Percentiles rank a stretch among this genome's conserved stretches.
phyloP scores from a whole-genome alignment of 1,284 basidiomycete genomes.

The Malassezia obtusa region DNA sequence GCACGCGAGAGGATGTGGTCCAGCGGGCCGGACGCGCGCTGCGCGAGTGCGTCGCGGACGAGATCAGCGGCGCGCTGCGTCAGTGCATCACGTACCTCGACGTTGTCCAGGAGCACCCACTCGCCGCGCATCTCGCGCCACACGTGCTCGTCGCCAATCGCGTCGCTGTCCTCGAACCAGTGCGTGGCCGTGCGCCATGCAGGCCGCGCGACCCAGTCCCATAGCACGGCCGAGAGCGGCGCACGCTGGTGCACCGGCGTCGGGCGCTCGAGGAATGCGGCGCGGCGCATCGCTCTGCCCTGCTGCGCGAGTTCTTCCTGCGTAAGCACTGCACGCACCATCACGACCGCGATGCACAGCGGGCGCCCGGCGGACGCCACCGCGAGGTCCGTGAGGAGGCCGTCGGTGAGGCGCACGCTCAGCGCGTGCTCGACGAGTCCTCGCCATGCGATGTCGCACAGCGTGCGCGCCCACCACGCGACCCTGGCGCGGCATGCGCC shows the following conservation, averaged over 20 bases:
- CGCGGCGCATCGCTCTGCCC: neutral
- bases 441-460: constrained; percentile 56
- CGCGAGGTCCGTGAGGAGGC: constrained; percentile 21
- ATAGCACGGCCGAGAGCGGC: neutral
- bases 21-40: neutral
- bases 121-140: constrained; percentile 62
- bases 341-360: constrained; percentile 65
- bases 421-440: constrained; percentile 50
- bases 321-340: constrained; percentile 53
- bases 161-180: constrained; percentile 18
- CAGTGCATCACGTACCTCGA: constrained; percentile 51
- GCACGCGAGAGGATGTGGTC: constrained; percentile 5
- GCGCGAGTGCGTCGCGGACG: neutral
- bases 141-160: constrained; percentile 57
- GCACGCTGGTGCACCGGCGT: neutral
- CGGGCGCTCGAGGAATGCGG: neutral
- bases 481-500: constrained; percentile 69
- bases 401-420: constrained; percentile 57
- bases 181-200: constrained; percentile 1
- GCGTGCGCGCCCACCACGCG: constrained; percentile 71
- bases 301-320: constrained; percentile 2
- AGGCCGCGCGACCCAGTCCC: neutral
- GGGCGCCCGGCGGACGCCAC: constrained; percentile 61
- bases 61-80: constrained; percentile 6
- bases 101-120: constrained; percentile 61